These are phyloP conservation scores for Rhizophora apiculata DNA, from an alignment of 345 rosid genomes.

Conservation along the genomic window DNA sequence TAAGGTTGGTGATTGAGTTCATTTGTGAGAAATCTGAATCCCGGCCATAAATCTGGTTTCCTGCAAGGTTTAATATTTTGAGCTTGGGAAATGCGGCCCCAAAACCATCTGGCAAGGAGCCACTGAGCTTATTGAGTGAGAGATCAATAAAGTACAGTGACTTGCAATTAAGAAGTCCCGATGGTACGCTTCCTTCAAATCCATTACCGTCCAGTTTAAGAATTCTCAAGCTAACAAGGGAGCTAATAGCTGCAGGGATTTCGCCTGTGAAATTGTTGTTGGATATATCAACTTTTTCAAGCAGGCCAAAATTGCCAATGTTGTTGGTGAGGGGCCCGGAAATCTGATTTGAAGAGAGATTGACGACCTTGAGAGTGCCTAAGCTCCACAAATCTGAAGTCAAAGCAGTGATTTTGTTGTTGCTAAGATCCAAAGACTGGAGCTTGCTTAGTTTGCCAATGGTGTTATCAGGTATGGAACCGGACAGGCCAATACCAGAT, in stretches of 20 bases:
- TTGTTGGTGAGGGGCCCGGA: slow-evolving; percentile 71
- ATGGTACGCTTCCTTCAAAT: slow-evolving; percentile 61
- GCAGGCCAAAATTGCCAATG: slow-evolving; percentile 78
- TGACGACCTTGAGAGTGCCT: slow-evolving; percentile 55
- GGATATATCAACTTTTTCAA: slow-evolving; percentile 68
- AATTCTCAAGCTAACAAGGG: slow-evolving; percentile 55
- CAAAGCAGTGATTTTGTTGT: slow-evolving; percentile 72
- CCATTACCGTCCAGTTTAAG: slow-evolving; percentile 55
- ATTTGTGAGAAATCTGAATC: slow-evolving; percentile 46
- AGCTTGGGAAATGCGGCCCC: slow-evolving; percentile 76
- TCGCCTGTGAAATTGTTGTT: slow-evolving; percentile 65
- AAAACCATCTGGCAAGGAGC: slow-evolving; percentile 70
- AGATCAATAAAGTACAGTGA: slow-evolving; percentile 62
- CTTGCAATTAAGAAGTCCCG: slow-evolving; percentile 46
- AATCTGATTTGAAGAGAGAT: slow-evolving; percentile 70
- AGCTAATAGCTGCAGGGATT: slow-evolving; percentile 66
- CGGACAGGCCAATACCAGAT: slow-evolving; percentile 65
- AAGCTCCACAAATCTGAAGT: slow-evolving; percentile 94
- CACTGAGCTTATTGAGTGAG: slow-evolving; percentile 65
- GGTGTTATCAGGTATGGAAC: slow-evolving; percentile 73
- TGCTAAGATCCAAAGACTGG: slow-evolving; percentile 71
- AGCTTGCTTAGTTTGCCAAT: slow-evolving; percentile 85
- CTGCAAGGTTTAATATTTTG: slow-evolving; percentile 57
- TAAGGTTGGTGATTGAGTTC: slow-evolving; percentile 55
- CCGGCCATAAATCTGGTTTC: slow-evolving; percentile 58